Base-by-base conservation (phyloP, 352 stramenopile genomes). In the Elongisporangium prolatum region DNA sequence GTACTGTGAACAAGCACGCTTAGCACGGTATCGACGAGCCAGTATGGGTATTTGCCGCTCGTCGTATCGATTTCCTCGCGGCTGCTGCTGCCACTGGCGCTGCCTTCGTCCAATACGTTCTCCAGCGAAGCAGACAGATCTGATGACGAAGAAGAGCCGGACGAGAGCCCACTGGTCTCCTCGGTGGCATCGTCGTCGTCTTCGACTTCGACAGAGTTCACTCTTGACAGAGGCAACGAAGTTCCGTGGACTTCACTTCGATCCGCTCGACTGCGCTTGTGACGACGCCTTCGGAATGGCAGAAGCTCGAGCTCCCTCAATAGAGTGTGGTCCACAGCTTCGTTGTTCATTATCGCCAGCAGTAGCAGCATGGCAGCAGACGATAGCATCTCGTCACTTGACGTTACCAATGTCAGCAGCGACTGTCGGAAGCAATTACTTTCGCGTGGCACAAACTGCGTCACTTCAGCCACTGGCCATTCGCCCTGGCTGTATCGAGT, bases 401-500 rank as follows among this genome's bases (percentile, higher is more conserved):
- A 93, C 47, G 72, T 65, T n/a, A 86, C 60, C 21, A 93, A 63
- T 20, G 78, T 65, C n/a, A 89, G 24, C 10, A 91, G 52, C 14
- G 79, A 80, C 57, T 89, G 75, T 8, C 79, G 77, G 57, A 88
- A 87, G 51, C 67, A 87, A 57, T 88, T 91, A 4, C 54, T 44
- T 9, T 70, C 56, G 13, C 62, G 57, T 0, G 70, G 48, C 9
- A 74, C 63, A 59, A 93, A 91, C 1, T 49, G 48, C n/a, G 80
- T 68, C 22, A 93, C 78, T 52, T 95, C 86, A 0, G 87, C 71
- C 10, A 84, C 49, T 2, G 86, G 83, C 86, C 86, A 95, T 52
- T 93, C 84, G 24, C 86, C 86, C 50, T 85, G 80, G 21, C 60
- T 74, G 62, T 88, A 93, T 0, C 84, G 79, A 8, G 81, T 93